Base-by-base conservation (phyloP, 768 basidiomycete genomes). In the Kwoniella newhampshirensis region DNA sequence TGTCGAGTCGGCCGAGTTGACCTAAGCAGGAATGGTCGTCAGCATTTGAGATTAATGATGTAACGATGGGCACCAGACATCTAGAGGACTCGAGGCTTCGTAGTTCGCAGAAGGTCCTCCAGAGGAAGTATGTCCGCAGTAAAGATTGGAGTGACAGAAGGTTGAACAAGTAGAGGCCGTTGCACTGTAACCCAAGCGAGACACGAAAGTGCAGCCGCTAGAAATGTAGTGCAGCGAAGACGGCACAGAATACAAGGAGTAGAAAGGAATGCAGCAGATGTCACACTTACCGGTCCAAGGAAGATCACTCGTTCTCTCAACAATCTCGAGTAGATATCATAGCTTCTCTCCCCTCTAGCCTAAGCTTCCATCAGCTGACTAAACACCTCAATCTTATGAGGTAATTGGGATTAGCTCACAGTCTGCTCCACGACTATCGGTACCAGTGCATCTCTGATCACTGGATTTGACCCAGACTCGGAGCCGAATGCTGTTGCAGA, bases 391-490 rank as follows among this genome's bases (percentile, higher is more conserved):
- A 63, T 32, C 18, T 47, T 53, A 43, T 18, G 40, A 13, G 15
- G 20, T 23, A 26, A 42, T 26, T 9, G 26, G 9, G 26, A 17
- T 23, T 8, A 26, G 63, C 79, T 66, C 66, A 91, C 89, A 21
- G 91, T 92, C 76, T 92, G 91, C 70, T 94, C 91, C 61, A 94
- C 88, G 53, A 94, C 91, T 42, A 92, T 92, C 32, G 91, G 91
- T 20, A 94, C 89, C 47, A 94, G 82, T 4, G 57, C 40, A 43
- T 57, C 66, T 26, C 62, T 48, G 1, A 70, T 51, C 20, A 63
- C 68, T 13, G 68, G 68, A 51, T 62, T 62, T 15, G 43, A 54
- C 11, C 40, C 52, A 20, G n/a, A 44, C 32, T 43, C 41, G 6
- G 40, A 23, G 40, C 46, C 13, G 45, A 57, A 50, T 35, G n/a